Percentiles rank a stretch among this genome's conserved stretches.
Evolutionary conservation across 495 filamentous ascomycete genomes (phyloP).

Genomic region (Xylaria grammica): DNA sequence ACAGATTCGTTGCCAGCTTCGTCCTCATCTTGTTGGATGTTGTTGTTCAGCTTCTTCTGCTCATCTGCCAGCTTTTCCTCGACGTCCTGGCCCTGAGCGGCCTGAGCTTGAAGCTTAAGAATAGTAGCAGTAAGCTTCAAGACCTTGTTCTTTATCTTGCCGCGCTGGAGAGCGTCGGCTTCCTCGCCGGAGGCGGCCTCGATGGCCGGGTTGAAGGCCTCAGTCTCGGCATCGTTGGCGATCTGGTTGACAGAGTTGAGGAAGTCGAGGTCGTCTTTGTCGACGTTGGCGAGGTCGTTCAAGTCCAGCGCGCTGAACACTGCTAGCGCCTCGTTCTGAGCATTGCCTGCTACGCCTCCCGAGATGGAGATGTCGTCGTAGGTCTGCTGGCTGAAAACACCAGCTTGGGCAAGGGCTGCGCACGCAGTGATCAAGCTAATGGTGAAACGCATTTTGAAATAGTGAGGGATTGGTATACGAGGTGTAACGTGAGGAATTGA

Average conservation of each 20-base stretch:
- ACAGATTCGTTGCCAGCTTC: constrained; percentile 41
- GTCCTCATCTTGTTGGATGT: constrained; percentile 47
- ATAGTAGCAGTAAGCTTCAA: constrained; percentile 52
- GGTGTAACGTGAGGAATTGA: background rate
- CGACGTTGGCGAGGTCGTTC: constrained; percentile 43
- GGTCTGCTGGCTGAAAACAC: constrained; percentile 35
- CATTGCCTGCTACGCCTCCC: constrained; percentile 50
- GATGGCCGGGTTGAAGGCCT: constrained; percentile 47
- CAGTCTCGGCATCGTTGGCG: constrained; percentile 46
- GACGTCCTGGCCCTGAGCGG: constrained; percentile 45
- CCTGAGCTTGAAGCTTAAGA: constrained; percentile 38
- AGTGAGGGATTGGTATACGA: background rate
- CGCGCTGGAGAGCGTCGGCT: constrained; percentile 49
- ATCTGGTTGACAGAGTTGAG: constrained; percentile 45
- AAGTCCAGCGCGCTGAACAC: constrained; percentile 41
- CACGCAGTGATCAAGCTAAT: constrained; percentile 31
- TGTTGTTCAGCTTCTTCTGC: constrained; percentile 52
- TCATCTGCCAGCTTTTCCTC: constrained; percentile 39
- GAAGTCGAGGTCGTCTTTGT: constrained; percentile 44
- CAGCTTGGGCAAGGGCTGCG: constrained; percentile 31
- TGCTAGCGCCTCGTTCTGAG: constrained; percentile 43
- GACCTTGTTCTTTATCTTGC: constrained; percentile 63
- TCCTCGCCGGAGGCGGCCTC: constrained; percentile 39
- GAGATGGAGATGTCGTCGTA: constrained; percentile 47
- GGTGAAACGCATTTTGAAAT: constrained; percentile 37